Percentiles rank a stretch among this genome's conserved stretches.
These are phyloP conservation scores for Mesostigma viride DNA, from an alignment of 139 green algal genomes.

Conservation along the genomic window DNA sequence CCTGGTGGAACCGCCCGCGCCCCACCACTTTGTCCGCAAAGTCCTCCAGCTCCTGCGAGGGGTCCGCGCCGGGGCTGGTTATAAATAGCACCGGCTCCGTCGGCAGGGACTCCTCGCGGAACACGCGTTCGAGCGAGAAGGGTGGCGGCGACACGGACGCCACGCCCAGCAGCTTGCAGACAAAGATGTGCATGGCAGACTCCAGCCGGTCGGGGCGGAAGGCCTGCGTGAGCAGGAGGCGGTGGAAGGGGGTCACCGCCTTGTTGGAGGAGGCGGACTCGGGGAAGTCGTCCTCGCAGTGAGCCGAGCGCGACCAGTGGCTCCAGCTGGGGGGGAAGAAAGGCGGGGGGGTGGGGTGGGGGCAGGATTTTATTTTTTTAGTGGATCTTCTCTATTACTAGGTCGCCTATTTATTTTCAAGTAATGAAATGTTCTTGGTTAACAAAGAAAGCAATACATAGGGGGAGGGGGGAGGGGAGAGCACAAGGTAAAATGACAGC, in stretches of 20 bases:
- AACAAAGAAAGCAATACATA: too few species aligned
- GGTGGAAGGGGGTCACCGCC: conserved; percentile 8
- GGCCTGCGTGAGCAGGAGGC: conserved; percentile 47
- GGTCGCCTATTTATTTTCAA: too few species aligned
- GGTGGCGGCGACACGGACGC: conserved; percentile 36
- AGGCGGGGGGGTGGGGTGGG: too few species aligned
- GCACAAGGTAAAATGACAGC: too few species aligned
- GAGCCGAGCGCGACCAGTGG: conserved; percentile 8
- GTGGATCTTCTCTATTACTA: too few species aligned
- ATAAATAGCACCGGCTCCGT: conserved; percentile 59
- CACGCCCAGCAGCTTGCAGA: conserved; percentile 39
- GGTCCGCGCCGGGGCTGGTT: conserved; percentile 57
- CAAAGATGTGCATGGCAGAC: conserved; percentile 40
- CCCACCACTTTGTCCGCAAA: conserved; percentile 30
- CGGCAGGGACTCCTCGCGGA: neutral
- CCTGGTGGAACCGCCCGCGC: conserved; percentile 41
- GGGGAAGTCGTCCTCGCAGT: conserved; percentile 11
- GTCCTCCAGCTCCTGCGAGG: conserved; percentile 58
- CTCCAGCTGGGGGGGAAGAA: conserved; percentile 26
- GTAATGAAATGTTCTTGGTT: too few species aligned
- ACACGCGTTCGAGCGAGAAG: conserved; percentile 22
- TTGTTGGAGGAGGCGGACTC: neutral
- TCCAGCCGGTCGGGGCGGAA: conserved; percentile 43
- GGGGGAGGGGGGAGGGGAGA: too few species aligned
- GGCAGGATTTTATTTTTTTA: too few species aligned